Conservation (phyloP, 2,329 filamentous ascomycete genomes). For the Cladosporium sp. region DNA sequence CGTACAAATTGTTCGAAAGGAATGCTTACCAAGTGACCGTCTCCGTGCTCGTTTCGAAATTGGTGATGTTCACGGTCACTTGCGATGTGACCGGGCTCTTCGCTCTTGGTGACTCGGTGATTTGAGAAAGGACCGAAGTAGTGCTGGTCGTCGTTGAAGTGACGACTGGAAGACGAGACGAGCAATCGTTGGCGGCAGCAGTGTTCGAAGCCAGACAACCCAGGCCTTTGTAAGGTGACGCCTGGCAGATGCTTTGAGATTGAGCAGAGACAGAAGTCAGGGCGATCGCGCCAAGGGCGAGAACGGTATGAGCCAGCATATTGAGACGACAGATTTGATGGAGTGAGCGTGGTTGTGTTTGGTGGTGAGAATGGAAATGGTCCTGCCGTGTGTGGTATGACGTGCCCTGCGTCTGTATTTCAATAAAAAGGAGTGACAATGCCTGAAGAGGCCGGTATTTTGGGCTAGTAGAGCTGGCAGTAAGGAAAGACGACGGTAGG, state of each 20-base stretch:
- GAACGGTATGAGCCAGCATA: conserved; percentile 6
- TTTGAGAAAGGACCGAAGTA: conserved; percentile 8
- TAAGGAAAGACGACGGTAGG: conserved; percentile 1
- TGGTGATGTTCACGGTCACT: conserved; percentile 5
- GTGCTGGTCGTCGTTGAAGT: conserved; percentile 4
- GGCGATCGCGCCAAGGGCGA: conserved; percentile 9
- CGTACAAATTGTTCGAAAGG: too few species aligned
- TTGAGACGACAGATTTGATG: not conserved
- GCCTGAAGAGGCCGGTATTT: conserved; percentile 10
- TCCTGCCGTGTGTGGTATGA: conserved; percentile 6
- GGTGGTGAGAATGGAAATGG: conserved; percentile 3
- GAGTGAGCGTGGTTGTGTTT: not conserved
- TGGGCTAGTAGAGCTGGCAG: conserved; percentile 1
- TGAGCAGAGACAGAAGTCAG: conserved; percentile 10
- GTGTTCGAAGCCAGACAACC: conserved; percentile 10
- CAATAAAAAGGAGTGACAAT: conserved; percentile 9
- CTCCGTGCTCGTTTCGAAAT: conserved; percentile 1
- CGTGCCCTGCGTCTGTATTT: conserved; percentile 10
- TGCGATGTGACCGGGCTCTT: not conserved
- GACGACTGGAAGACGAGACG: not conserved
- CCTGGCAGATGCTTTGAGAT: conserved; percentile 1
- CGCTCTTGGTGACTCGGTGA: not conserved
- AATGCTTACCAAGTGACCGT: conserved; percentile 5
- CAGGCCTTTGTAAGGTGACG: conserved; percentile 4
- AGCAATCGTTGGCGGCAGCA: conserved; percentile 11